Evolutionary conservation across 2,329 filamentous ascomycete genomes (phyloP).

Genomic region (Dendrostoma leiphaemia): DNA sequence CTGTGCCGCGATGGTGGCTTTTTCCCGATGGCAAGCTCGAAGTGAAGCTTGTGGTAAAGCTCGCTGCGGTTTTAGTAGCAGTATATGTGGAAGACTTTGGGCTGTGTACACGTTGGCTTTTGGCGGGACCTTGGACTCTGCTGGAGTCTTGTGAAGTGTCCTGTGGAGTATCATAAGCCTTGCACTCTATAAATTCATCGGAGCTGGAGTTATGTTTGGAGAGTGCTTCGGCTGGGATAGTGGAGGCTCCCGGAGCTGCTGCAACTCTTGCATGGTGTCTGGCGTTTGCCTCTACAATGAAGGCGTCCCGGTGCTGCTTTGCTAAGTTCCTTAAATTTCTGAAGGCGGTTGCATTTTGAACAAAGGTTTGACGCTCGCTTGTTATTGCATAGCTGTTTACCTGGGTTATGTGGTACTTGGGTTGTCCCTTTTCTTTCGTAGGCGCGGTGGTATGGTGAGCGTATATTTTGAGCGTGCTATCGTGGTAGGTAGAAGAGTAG

Average conservation of each 20-base stretch:
- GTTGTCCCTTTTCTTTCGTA: slow-evolving; percentile 26
- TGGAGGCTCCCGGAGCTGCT: background rate
- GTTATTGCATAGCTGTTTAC: slow-evolving; percentile 30
- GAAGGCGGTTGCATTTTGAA: slow-evolving; percentile 34
- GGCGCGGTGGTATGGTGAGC: slow-evolving; percentile 35
- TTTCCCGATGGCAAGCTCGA: background rate
- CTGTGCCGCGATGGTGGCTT: background rate
- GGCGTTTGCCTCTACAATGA: slow-evolving; percentile 31
- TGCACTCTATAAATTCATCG: background rate
- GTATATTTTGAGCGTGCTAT: slow-evolving; percentile 35
- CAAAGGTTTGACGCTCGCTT: slow-evolving; percentile 27
- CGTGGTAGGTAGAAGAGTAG: slow-evolving; percentile 36
- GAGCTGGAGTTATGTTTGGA: background rate
- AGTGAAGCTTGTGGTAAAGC: background rate
- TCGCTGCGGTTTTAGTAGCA: background rate
- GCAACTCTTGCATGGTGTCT: slow-evolving; percentile 3
- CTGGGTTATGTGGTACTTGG: slow-evolving; percentile 41
- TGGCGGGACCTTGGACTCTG: background rate
- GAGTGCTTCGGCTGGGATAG: background rate
- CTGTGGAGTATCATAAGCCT: background rate
- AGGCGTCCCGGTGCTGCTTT: slow-evolving; percentile 32
- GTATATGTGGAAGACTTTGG: background rate
- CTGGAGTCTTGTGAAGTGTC: background rate
- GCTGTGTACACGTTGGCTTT: background rate
- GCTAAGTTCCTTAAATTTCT: slow-evolving; percentile 39